phyloP scores from a whole-genome alignment of 345 rosid species.

The Lumnitzera littorea region DNA sequence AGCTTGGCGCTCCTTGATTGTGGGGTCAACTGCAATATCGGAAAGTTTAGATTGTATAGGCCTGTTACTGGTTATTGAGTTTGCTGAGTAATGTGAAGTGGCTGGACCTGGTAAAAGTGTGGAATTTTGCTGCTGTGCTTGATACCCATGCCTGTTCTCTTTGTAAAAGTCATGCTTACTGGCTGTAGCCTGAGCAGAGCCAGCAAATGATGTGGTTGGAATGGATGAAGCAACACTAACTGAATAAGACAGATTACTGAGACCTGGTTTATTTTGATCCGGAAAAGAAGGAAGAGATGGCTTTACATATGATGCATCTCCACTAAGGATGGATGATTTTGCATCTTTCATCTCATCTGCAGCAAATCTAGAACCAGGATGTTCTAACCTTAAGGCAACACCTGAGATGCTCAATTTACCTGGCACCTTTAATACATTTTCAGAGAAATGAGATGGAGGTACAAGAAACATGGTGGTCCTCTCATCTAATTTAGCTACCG shows the following conservation, averaged over 20 bases:
- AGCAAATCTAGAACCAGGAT: slow-evolving; percentile 38
- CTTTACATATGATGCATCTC: slow-evolving; percentile 35
- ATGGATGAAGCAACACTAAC: slow-evolving; percentile 23
- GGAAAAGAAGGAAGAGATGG: slow-evolving; percentile 27
- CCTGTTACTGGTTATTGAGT: slow-evolving; percentile 26
- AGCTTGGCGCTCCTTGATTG: slow-evolving; percentile 24
- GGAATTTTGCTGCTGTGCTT: slow-evolving; percentile 15
- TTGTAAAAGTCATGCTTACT: slow-evolving; percentile 24
- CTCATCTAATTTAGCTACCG: slow-evolving; percentile 89
- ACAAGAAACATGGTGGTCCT: slow-evolving; percentile 87
- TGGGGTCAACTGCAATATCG: slow-evolving; percentile 12
- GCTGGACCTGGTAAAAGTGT: too few species aligned
- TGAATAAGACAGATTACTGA: slow-evolving; percentile 18
- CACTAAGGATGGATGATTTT: slow-evolving; percentile 22
- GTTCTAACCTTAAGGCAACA: slow-evolving; percentile 67
- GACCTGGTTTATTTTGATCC: slow-evolving; percentile 24
- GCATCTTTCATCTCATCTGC: slow-evolving; percentile 37
- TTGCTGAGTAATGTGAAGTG: slow-evolving; percentile 20
- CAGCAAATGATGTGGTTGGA: slow-evolving; percentile 24
- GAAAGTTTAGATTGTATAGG: slow-evolving; percentile 30
- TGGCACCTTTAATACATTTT: slow-evolving; percentile 83
- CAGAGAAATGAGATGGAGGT: slow-evolving; percentile 93
- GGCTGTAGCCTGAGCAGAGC: slow-evolving; percentile 6
- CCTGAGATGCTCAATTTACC: slow-evolving; percentile 94
- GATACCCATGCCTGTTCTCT: slow-evolving; percentile 38